Base-by-base conservation (phyloP, 306 rosid species). In the Cicer arietinum region DNA sequence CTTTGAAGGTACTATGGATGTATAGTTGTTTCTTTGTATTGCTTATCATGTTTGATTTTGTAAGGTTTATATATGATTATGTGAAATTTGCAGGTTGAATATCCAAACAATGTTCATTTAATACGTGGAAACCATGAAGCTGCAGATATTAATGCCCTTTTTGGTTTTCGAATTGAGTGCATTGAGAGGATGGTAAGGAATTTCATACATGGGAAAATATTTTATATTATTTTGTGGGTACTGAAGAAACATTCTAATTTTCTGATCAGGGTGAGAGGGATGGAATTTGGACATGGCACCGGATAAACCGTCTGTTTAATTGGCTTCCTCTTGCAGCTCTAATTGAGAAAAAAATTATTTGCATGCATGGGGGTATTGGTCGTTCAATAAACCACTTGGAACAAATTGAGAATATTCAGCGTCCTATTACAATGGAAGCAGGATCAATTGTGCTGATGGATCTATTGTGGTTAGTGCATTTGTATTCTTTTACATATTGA, bases 71-170 rank as follows among this genome's bases (percentile, higher is more conserved):
- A 37, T 42, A 30, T 30, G 43, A 13, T 45, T 43, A 37, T 65
- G 25, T 73, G 54, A 77, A 80, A 79, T 50, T 82, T 84, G 73
- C 97, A 93, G 98, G 96, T 93, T 75, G 98, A 93, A 82, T 93
- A 93, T 85, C 83, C 89, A 18, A 87, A 83, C 56, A 93, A 91
- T 85, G 96, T 93, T 50, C 98, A 93, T 86, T 83, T 93, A 82
- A 93, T 93, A 74, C 93, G 98, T 57, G 98, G 98, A 56, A 93
- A 93, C 79, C 98, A 93, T 87, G 98, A 93, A 89, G 98, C 98
- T 80, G 98, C 98, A 46, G 98, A 93, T 87, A 93, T 93, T 48
- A 93, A 93, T 88, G 98, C 97, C 25, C 98, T 93, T 82, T 93
- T 93, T 87, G 98, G 98, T 84, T 93, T 93, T 78, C 91, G 98